Evolutionary conservation across 306 rosid genomes (phyloP).

Genomic region (Trifolium subterraneum): DNA sequence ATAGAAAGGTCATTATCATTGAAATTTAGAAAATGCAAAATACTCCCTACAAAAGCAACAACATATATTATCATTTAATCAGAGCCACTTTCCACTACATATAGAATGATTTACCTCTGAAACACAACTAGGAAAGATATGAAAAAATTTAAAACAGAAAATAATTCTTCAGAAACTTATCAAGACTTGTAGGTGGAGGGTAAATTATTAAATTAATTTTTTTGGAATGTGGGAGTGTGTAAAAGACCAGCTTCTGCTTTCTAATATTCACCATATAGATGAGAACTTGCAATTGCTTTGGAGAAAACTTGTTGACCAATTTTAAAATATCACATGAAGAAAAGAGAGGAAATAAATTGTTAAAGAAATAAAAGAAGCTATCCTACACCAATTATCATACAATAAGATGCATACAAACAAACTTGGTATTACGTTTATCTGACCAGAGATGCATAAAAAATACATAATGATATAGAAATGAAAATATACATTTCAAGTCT

Average conservation of each 20-base stretch:
- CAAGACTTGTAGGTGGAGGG: conserved; percentile 16
- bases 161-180: conserved; percentile 27
- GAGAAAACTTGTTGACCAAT: conserved; percentile 12
- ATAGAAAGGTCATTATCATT: conserved; percentile 1
- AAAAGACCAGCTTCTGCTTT: conserved; percentile 4
- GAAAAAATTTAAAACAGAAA: conserved; percentile 33
- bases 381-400: background rate
- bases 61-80: too few relatives aligned
- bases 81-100: background rate
- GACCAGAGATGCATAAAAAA: conserved; percentile 9
- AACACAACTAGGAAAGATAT: conserved; percentile 2
- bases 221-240: background rate
- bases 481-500: conserved; percentile 20
- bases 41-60: too few relatives aligned
- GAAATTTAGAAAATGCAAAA: background rate
- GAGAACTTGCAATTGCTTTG: conserved; percentile 32
- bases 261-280: conserved; percentile 14
- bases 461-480: conserved; percentile 8
- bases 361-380: background rate
- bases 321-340: conserved; percentile 30
- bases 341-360: conserved; percentile 17
- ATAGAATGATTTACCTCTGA: background rate
- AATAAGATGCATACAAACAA: background rate
- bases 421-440: conserved; percentile 16
- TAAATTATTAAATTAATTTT: conserved; percentile 9